Percentiles rank a stretch among this genome's conserved stretches.
These are phyloP conservation scores for Parathielavia hyrcaniae DNA, from an alignment of 495 filamentous ascomycete species.

Conservation along the genomic window DNA sequence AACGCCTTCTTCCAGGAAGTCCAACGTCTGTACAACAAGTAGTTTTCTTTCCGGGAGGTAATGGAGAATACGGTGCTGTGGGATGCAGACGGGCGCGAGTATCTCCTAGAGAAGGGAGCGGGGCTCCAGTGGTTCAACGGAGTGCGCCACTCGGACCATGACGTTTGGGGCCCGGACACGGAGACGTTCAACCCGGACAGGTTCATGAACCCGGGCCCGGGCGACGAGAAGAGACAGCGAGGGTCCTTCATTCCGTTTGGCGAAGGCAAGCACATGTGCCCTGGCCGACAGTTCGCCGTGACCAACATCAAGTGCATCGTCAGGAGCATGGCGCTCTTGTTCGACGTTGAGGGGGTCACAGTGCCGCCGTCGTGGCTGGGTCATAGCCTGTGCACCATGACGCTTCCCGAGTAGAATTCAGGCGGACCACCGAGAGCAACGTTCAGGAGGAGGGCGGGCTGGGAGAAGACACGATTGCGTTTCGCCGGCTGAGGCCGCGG, in stretches of 20 bases:
- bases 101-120: slow-evolving; percentile 36
- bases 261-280: slow-evolving; percentile 42
- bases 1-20: slow-evolving; percentile 22
- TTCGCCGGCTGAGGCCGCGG: slow-evolving; percentile 8
- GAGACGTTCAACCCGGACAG: slow-evolving; percentile 30
- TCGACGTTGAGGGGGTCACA: slow-evolving; percentile 28
- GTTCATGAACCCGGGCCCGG: slow-evolving; percentile 25
- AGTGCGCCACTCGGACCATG: slow-evolving; percentile 23
- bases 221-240: slow-evolving; percentile 19
- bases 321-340: slow-evolving; percentile 34
- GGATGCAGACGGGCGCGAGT: slow-evolving; percentile 19
- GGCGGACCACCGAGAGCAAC: neutral
- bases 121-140: slow-evolving; percentile 26
- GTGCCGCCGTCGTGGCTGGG: slow-evolving; percentile 3
- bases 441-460: slow-evolving; percentile 22
- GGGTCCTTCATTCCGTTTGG: slow-evolving; percentile 39
- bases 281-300: slow-evolving; percentile 42
- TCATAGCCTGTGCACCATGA: slow-evolving; percentile 8
- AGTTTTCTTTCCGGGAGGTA: slow-evolving; percentile 22
- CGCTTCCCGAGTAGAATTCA: neutral
- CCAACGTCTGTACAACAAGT: slow-evolving; percentile 18
- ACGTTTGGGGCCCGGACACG: slow-evolving; percentile 35
- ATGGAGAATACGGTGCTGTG: slow-evolving; percentile 31
- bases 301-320: slow-evolving; percentile 37
- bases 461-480: slow-evolving; percentile 27